phyloP scores from a whole-genome alignment of 2,329 filamentous ascomycete genomes.

The Pestalotiopsis sp. region DNA sequence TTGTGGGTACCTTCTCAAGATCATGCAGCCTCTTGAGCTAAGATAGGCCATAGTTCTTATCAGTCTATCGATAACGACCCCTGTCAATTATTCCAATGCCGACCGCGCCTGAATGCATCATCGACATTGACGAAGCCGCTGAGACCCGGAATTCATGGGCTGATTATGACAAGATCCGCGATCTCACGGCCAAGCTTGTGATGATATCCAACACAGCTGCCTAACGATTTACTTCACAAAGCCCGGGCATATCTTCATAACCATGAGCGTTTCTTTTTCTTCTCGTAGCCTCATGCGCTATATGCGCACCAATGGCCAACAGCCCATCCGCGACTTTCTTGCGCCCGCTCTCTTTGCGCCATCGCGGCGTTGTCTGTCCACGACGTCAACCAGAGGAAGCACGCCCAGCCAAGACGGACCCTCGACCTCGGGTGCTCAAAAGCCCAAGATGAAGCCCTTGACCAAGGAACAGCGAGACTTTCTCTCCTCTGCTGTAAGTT shows the following conservation, averaged over 20 bases:
- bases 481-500: slow-evolving; percentile 70
- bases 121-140: neutral
- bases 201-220: neutral
- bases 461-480: slow-evolving; percentile 73
- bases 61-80: neutral
- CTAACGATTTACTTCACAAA: neutral
- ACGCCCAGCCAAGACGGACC: slow-evolving; percentile 25
- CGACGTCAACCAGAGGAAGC: slow-evolving; percentile 22
- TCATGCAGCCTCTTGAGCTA: neutral
- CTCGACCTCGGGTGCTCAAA: slow-evolving; percentile 29
- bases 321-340: slow-evolving; percentile 39
- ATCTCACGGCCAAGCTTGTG: neutral
- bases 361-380: slow-evolving; percentile 25
- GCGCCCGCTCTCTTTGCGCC: slow-evolving; percentile 35
- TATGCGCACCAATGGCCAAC: slow-evolving; percentile 22
- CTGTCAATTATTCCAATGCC: neutral
- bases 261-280: slow-evolving; percentile 23
- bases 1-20: neutral
- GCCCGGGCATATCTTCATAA: no score
- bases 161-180: neutral
- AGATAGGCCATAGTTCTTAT: slow-evolving; percentile 1
- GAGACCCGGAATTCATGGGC: neutral
- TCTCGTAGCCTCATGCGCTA: slow-evolving; percentile 21
- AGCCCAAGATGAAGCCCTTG: slow-evolving; percentile 58
- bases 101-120: slow-evolving; percentile 4